Evolutionary conservation across 1,284 basidiomycete genomes (phyloP), one percentile per base, ranked within the genome.

Genomic region (Sanghuangporus baumii): DNA sequence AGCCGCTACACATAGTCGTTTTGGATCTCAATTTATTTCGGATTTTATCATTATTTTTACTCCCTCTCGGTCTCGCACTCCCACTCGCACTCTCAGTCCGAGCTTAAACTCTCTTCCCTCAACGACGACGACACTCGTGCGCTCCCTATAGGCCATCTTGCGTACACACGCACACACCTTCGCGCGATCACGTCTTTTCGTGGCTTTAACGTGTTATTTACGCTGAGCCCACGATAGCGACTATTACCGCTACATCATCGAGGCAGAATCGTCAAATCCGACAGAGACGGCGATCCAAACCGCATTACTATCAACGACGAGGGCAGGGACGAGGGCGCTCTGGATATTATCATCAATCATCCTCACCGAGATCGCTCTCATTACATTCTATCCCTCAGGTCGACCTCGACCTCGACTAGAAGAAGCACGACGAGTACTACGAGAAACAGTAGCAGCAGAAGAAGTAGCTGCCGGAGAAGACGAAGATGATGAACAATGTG

Each of bases 401-500:
- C 43, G 43, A 4, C 43, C 16, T 1, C 43, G 43, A 46, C 43
- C 16, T 46, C 43, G 16, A n/a, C 43, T 7, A 46, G 16, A n/a
- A n/a, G 6, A 46, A 7, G 16, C 7, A 46, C 43, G 43, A n/a
- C 16, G 20, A 18, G 16, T n/a, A 46, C 43, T 20, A 7, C 16
- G 43, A 46, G 16, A n/a, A 6, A 1, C 43, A n/a, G 43, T 16
- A 46, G 16, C 26, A 31, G 26, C 26, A 31, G 26, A 31, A 31
- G 26, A 31, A 31, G 26, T 31, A 31, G 26, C 26, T 31, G 26
- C 26, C 26, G 26, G 3, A 31, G 14, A 8, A 8, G 9, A 11
- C 34, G 8, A 18, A 14, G 36, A 63, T 34, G 61, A 63, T 58
- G 57, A 63, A 55, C 51, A 46, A 59, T 48, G 57, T 48, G 26